Evolutionary conservation across 139 green algal species (phyloP), one percentile per base, ranked within the genome.

Genomic region (Pleodorina starrii): DNA sequence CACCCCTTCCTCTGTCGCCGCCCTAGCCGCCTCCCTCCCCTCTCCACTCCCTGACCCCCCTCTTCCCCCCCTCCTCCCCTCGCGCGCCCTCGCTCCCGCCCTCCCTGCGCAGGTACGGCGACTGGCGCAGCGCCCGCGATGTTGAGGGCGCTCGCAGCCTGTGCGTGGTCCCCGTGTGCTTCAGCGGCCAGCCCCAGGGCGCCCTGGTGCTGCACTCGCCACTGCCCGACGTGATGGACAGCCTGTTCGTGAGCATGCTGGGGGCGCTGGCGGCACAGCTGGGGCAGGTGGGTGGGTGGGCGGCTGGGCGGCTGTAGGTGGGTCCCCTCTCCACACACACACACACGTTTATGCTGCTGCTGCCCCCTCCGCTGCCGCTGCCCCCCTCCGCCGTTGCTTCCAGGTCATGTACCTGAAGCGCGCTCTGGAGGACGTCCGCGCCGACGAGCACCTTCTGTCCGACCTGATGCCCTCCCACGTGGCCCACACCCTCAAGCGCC

Each of bases 331-430:
- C 50, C 50, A 60, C 50, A 17, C 50, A 14, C 50, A 60, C 50
- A 17, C 54, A 21, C 54, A 66, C 54, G 54, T 25, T 25, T 25
- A 66, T 25, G 54, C 54, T n/a, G 54, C 54, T 40, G 40, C 43
- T 50, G 38, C 38, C 38, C 36, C 23, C 51, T 17, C 36, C 36
- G 17, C 2, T 12, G n/a, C 51, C 21, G 32, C 21, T 35, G 21
- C 36, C 23, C 73, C 25, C 25, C 6, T 57, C 71, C 38, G 29
- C 54, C 21, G 21, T 25, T 25, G 35, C 68, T 11, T 27, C 19
- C 78, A 86, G 79, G 59, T 86, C 12, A 75, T 86, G 57, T 86
- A 86, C 79, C 79, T 86, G 12, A 86, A 86, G 79, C 79, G 79
- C 27, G 79, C 79, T 17, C 79, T 86, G 25, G 79, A 86, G 79